Base-by-base conservation (phyloP, 2,329 filamentous ascomycete genomes). In the Mycosphaerella sp. region DNA sequence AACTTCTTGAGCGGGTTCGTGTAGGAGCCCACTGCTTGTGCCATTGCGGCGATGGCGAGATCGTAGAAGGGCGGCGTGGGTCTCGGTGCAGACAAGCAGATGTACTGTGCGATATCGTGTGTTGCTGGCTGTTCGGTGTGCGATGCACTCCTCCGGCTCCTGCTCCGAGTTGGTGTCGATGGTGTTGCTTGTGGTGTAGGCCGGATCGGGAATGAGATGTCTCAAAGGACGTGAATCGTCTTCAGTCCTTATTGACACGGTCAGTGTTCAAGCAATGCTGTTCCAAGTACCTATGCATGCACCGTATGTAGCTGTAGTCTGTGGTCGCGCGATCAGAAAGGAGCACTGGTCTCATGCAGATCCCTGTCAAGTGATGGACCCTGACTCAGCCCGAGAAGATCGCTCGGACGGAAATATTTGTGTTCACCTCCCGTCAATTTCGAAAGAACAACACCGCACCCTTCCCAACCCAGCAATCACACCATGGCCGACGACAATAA, bases 1-100 rank as follows among this genome's bases (percentile, higher is more conserved):
- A 97, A 98, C 75, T 98, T 98, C 87, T 98, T 98, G 75, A 98
- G 79, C 66, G 93, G 93, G 79, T 97, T 97, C 72, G 94, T 96
- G 79, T 97, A 98, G 60, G 87, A 88, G 72, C 86, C 87, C 67
- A 84, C 84, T 53, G 73, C 74, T 64, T 89, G 83, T 72, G 90
- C 87, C 90, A 95, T 95, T 70, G 69, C 81, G 72, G 44, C 34
- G 46, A 36, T 30, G 32, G 35, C 17, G 47, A 14, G 21, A 35
- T 30, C 16, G 13, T 47, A 12, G 30, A 34, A 10, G 30, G 13
- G 30, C 10, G 30, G 10, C 30, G 30, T n/a, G 10, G 7, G 13
- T 34, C 10, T 34, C 4, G 30, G 30, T 34, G 48, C 35, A 35
- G 44, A 18, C 2, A 21, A 30, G 28, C 6, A n/a, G 21, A 25